Percentiles rank a stretch among this genome's conserved stretches.
phyloP scores from a whole-genome alignment of 306 rosid species.

The Astragalus membranaceus region DNA sequence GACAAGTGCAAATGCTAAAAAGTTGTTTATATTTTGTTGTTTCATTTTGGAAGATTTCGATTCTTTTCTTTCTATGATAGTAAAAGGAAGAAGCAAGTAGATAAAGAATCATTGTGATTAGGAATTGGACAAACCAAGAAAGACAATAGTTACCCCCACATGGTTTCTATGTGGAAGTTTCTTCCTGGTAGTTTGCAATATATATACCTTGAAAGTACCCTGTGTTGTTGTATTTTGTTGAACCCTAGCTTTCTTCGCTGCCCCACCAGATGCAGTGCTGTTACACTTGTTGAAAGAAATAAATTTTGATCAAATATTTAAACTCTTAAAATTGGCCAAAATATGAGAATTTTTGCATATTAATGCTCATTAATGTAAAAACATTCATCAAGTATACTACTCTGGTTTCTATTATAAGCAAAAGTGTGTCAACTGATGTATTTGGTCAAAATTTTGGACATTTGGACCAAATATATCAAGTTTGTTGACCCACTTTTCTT shows the following conservation, averaged over 20 bases:
- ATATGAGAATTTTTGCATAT: neutral
- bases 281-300: conserved; percentile 49
- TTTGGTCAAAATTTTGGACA: no score
- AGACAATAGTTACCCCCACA: conserved; percentile 61
- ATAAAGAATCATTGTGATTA: conserved; percentile 50
- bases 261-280: conserved; percentile 80
- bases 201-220: conserved; percentile 79
- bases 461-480: no score
- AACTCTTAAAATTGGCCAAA: neutral
- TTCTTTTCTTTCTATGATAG: conserved; percentile 17
- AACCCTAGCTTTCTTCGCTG: conserved; percentile 89
- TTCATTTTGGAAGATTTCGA: conserved; percentile 16
- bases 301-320: neutral
- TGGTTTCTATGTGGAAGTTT: conserved; percentile 42
- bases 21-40: conserved; percentile 28
- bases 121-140: conserved; percentile 64
- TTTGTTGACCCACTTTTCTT: no score
- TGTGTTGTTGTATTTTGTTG: conserved; percentile 66
- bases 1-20: conserved; percentile 34
- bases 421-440: no score
- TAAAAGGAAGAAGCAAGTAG: conserved; percentile 24
- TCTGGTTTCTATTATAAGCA: no score
- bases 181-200: conserved; percentile 21
- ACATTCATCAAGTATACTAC: neutral
- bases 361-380: neutral